These are phyloP conservation scores for Pseudogymnoascus sp. DNA, from an alignment of 2,329 filamentous ascomycete genomes.

Conservation along the genomic window DNA sequence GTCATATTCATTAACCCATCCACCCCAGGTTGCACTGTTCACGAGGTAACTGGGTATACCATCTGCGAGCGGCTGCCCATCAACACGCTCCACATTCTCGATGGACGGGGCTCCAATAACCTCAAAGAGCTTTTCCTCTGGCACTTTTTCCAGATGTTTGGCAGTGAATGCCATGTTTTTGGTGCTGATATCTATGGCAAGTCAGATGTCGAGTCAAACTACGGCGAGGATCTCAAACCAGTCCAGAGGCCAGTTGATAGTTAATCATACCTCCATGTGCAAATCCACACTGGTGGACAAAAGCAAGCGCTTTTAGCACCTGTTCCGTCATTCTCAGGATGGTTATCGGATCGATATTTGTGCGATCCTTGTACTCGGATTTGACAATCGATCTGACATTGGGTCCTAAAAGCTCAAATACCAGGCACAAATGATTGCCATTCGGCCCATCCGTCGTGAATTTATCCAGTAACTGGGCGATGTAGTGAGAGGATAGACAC, in stretches of 20 bases:
- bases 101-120: slow-evolving; percentile 6
- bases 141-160: slow-evolving; percentile 11
- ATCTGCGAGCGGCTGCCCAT: slow-evolving; percentile 6
- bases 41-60: slow-evolving; percentile 16
- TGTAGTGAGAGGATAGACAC: slow-evolving; percentile 19
- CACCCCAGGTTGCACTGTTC: slow-evolving; percentile 13
- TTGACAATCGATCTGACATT: slow-evolving; percentile 21
- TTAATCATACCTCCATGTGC: slow-evolving; percentile 26
- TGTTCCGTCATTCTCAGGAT: slow-evolving; percentile 25
- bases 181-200: slow-evolving; percentile 22
- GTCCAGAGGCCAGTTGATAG: background rate
- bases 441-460: slow-evolving; percentile 29
- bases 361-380: slow-evolving; percentile 17
- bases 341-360: slow-evolving; percentile 20
- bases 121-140: slow-evolving; percentile 15
- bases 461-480: slow-evolving; percentile 26
- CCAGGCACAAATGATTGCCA: slow-evolving; percentile 28
- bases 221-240: background rate
- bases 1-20: slow-evolving; percentile 18
- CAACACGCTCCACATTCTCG: background rate
- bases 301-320: slow-evolving; percentile 23
- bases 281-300: slow-evolving; percentile 24
- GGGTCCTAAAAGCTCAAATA: slow-evolving; percentile 28
- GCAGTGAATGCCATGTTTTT: slow-evolving; percentile 24
- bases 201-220: slow-evolving; percentile 12